Conservation (phyloP, 768 basidiomycete genomes). For the Suillus variegatus region DNA sequence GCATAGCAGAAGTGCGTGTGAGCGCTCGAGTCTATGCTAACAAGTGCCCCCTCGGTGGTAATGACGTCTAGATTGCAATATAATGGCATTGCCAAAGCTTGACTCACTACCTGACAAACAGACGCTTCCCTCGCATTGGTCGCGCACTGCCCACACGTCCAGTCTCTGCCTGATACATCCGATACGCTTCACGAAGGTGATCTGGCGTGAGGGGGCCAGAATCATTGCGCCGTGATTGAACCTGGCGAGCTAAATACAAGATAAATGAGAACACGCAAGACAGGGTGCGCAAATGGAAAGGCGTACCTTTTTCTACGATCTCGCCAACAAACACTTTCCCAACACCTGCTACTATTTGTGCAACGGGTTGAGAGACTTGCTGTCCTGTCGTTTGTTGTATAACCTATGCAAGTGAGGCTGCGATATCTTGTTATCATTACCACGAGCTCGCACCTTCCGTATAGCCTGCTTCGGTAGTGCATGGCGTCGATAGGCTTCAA, state of each 20-base stretch:
- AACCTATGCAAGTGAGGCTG: constrained; percentile 45
- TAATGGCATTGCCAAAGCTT: too few species aligned
- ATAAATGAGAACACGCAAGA: background rate
- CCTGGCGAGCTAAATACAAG: constrained; percentile 59
- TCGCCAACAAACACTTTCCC: constrained; percentile 93
- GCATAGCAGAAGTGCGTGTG: too few species aligned
- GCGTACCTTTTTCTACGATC: constrained; percentile 81
- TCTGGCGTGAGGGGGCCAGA: constrained; percentile 83
- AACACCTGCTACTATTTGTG: constrained; percentile 88
- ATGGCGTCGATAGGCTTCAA: constrained; percentile 84
- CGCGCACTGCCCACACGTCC: constrained; percentile 80
- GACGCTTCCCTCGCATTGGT: constrained; percentile 64
- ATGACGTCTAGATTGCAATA: too few species aligned
- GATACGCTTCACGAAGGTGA: constrained; percentile 87
- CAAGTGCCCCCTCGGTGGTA: too few species aligned
- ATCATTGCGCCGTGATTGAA: constrained; percentile 72
- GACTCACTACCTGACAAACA: constrained; percentile 52
- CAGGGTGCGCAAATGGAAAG: background rate
- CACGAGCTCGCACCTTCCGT: constrained; percentile 54
- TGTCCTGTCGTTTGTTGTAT: constrained; percentile 82
- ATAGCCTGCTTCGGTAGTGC: constrained; percentile 84
- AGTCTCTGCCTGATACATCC: constrained; percentile 78
- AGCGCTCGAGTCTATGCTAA: too few species aligned
- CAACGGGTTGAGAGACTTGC: constrained; percentile 83
- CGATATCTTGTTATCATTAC: background rate